Conservation (phyloP, 208 protist species). For the Tritrichomonas foetus region DNA sequence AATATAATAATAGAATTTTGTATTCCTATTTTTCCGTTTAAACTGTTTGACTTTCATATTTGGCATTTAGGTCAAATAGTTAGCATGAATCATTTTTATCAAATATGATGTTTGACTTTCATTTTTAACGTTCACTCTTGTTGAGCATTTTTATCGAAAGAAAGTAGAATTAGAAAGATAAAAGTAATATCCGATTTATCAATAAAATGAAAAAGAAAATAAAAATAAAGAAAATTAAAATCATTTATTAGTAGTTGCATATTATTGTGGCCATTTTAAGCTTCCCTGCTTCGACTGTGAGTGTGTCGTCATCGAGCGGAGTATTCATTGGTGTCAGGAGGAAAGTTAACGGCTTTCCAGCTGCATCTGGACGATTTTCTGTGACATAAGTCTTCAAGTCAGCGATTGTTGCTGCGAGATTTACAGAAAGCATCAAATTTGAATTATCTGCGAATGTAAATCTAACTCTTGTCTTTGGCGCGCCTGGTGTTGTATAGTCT, state of each 20-base stretch:
- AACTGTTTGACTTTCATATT: too few species aligned
- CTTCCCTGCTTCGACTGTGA: background rate
- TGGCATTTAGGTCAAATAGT: too few species aligned
- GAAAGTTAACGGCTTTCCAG: background rate
- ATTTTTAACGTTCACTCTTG: too few species aligned
- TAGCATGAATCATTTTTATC: too few species aligned
- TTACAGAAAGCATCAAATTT: background rate
- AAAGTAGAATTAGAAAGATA: too few species aligned
- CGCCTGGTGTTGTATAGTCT: background rate
- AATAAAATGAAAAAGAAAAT: background rate
- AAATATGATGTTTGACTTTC: too few species aligned
- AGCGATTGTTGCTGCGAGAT: background rate
- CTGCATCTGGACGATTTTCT: background rate
- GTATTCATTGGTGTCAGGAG: background rate
- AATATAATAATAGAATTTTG: too few species aligned
- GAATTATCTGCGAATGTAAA: background rate
- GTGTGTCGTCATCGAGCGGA: background rate
- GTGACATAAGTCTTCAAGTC: background rate
- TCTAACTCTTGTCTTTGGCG: background rate
- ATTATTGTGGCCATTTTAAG: background rate
- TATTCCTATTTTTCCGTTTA: too few species aligned
- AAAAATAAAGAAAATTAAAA: background rate
- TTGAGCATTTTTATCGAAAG: too few species aligned
- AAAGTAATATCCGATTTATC: background rate
- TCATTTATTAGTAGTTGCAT: background rate